Base-by-base conservation (phyloP, 176 grass and related monocot species). In the Dactylis glomerata region DNA sequence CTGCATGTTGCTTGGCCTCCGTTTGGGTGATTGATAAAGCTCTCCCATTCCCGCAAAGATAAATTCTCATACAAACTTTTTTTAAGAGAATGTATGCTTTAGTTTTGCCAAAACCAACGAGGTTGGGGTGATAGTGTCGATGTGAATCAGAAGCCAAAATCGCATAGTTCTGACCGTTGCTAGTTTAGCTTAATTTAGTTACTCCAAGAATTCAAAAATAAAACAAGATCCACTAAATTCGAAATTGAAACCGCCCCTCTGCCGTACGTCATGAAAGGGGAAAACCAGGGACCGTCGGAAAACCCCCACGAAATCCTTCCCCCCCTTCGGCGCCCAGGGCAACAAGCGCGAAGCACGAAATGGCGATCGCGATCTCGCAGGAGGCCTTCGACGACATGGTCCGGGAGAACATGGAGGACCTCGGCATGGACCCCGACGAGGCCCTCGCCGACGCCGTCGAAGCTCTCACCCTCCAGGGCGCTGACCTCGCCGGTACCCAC, bases 381-480 rank as follows among this genome's bases (percentile, higher is more conserved):
- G 87, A 94, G 73, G 91, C 93, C 75, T 98, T 98, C 76, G 96
- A 98, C 57, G 83, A 87, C 65, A 78, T 98, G 87, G 93, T 95
- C 40, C 69, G 79, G 77, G 96, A 98, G 93, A 98, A 98, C 81
- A 93, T 98, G 87, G 89, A 98, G 27, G 93, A 98, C 77, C 96
- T 98, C 77, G 96, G 89, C 47, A 98, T 98, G 96, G 96, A 98
- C 52, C 81, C 96, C 32, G 87, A 93, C 28, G 93, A 98, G 73
- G 96, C 93, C 78, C 89, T 98, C 26, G 85, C 94, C 13, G 96
- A 98, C 79, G 93, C 96, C 64, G 79, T 98, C 38, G 91, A 98
- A 10, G 94, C 93, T 77, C 87, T 98, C 26, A 87, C 89, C 52
- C 93, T 98, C 82, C 93, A 98, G 81, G 91, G 89, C 85, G 93